Evolutionary conservation across 1,139 yeast genomes (phyloP).

Genomic region (Kodamaea sp.): DNA sequence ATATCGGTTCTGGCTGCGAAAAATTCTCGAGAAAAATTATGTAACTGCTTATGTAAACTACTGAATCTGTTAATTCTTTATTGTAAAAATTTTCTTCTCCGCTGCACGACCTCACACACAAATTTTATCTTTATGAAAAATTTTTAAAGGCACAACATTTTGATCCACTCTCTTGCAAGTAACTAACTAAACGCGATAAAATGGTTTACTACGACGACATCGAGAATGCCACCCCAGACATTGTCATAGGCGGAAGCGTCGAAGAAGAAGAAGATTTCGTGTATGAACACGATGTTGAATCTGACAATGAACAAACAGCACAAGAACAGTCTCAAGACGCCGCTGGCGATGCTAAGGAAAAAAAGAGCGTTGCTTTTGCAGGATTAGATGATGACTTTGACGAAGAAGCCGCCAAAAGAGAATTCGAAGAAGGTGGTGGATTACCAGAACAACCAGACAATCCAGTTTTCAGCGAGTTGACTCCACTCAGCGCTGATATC

Average conservation of each 20-base stretch:
- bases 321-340: slow-evolving; percentile 22
- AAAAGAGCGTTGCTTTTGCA: slow-evolving; percentile 83
- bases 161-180: background rate
- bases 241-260: slow-evolving; percentile 72
- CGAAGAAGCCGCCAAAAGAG: slow-evolving; percentile 65
- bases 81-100: slow-evolving; percentile 1
- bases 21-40: background rate
- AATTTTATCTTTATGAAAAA: slow-evolving; percentile 15
- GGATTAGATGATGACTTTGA: slow-evolving; percentile 67
- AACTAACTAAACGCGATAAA: slow-evolving; percentile 5
- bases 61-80: background rate
- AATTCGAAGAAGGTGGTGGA: slow-evolving; percentile 98
- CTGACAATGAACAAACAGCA: slow-evolving; percentile 37
- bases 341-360: slow-evolving; percentile 40
- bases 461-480: slow-evolving; percentile 74
- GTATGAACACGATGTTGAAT: slow-evolving; percentile 45
- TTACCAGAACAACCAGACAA: slow-evolving; percentile 92
- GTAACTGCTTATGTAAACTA: background rate
- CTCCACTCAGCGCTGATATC: slow-evolving; percentile 90
- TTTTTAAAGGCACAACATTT: slow-evolving; percentile 11
- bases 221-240: slow-evolving; percentile 81
- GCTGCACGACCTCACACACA: slow-evolving; percentile 8
- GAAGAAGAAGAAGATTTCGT: slow-evolving; percentile 42
- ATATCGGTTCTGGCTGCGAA: background rate
- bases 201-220: slow-evolving; percentile 60